Conservation (phyloP, 805 yeast species). For the Barnettozyma sucrosica region DNA sequence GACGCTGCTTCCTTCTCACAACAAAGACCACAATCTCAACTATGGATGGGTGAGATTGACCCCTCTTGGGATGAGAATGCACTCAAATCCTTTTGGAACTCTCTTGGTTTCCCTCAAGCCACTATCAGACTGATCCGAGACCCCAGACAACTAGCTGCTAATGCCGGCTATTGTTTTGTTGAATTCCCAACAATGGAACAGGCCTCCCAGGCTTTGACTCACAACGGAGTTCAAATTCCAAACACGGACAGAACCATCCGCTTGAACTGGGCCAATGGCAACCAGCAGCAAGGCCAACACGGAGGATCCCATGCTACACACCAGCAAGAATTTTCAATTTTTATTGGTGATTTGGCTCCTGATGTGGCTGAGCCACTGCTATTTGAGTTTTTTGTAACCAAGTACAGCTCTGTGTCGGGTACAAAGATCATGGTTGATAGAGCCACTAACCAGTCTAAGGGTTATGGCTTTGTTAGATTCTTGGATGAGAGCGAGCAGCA, state of each 20-base stretch:
- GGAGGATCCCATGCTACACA: conserved; percentile 9
- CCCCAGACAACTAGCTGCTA: conserved; percentile 31
- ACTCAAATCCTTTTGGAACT: conserved; percentile 63
- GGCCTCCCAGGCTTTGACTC: conserved; percentile 59
- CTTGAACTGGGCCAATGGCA: conserved; percentile 77
- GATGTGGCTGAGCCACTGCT: conserved; percentile 65
- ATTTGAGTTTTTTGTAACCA: conserved; percentile 57
- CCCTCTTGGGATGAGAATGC: conserved; percentile 74
- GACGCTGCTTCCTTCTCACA: conserved; percentile 1
- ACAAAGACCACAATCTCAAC: conserved; percentile 8
- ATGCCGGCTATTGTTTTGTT: conserved; percentile 78
- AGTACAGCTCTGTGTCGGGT: conserved; percentile 67
- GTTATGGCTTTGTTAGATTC: conserved; percentile 89
- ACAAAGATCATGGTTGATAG: conserved; percentile 78
- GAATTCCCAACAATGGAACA: conserved; percentile 57
- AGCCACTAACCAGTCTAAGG: conserved; percentile 62
- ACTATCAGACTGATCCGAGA: conserved; percentile 71
- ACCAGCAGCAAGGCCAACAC: conserved; percentile 16
- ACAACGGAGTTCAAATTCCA: conserved; percentile 68
- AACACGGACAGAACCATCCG: conserved; percentile 52
- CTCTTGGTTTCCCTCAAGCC: conserved; percentile 53
- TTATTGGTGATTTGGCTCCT: conserved; percentile 80
- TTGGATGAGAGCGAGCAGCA: conserved; percentile 58
- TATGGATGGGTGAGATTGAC: conserved; percentile 92
- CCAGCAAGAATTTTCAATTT: conserved; percentile 54